Evolutionary conservation across 2,329 filamentous ascomycete genomes (phyloP).

Genomic region (Fusarium incarnatum): DNA sequence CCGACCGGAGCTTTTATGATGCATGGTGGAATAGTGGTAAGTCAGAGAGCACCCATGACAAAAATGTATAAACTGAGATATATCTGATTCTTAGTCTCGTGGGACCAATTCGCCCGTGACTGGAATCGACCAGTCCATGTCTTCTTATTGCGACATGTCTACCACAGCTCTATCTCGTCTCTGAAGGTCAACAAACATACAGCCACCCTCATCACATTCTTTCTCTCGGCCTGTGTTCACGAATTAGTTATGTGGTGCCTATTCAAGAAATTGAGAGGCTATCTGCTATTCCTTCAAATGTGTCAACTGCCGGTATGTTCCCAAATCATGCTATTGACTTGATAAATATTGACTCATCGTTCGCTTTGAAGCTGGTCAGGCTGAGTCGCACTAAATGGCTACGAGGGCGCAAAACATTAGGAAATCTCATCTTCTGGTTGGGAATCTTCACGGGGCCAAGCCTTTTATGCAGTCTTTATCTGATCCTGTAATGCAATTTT

Average conservation of each 20-base stretch:
- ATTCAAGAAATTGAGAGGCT: constrained; percentile 81
- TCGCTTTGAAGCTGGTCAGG: constrained; percentile 64
- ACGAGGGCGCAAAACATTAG: constrained; percentile 70
- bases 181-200: constrained; percentile 76
- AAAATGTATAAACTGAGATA: constrained; percentile 3
- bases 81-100: constrained; percentile 59
- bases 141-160: constrained; percentile 82
- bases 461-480: constrained; percentile 70
- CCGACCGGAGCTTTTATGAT: constrained; percentile 78
- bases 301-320: constrained; percentile 71
- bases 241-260: constrained; percentile 85
- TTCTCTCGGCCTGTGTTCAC: constrained; percentile 77
- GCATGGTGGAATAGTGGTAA: constrained; percentile 72
- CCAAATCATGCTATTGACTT: not conserved
- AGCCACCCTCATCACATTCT: constrained; percentile 81
- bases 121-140: constrained; percentile 84
- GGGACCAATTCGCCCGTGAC: constrained; percentile 82
- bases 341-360: constrained; percentile 3
- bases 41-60: constrained; percentile 9
- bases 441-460: constrained; percentile 83
- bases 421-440: constrained; percentile 82
- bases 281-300: constrained; percentile 79
- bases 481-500: constrained; percentile 60
- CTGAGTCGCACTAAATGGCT: constrained; percentile 75
- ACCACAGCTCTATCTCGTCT: constrained; percentile 80